A percentile compares a stretch with the other conserved stretches of the same genome.
phyloP scores from a whole-genome alignment of 352 stramenopile species.

The Pythium sukuiense region DNA sequence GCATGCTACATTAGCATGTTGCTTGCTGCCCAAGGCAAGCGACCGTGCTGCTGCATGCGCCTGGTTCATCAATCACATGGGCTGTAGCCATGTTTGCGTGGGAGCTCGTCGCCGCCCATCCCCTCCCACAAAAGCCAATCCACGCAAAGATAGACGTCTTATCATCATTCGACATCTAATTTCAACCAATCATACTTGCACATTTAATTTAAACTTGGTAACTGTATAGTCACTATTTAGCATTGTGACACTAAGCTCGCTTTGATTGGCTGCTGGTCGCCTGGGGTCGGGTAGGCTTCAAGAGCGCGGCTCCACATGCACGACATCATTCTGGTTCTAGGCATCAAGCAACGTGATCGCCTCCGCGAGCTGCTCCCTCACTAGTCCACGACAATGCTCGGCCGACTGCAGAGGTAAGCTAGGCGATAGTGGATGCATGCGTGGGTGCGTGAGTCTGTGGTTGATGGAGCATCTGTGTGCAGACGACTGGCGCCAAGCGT shows the following conservation, averaged over 20 bases:
- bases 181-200: constrained; percentile 12
- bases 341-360: neutral
- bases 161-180: constrained; percentile 20
- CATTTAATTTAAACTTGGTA: constrained; percentile 3
- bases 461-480: neutral
- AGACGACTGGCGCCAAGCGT: constrained; percentile 20
- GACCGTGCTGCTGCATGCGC: too few relatives aligned
- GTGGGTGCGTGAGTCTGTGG: neutral
- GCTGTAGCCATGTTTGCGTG: constrained; percentile 25
- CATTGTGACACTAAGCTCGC: constrained; percentile 3
- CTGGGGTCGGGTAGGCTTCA: neutral
- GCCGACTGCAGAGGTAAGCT: constrained; percentile 20
- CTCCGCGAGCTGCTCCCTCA: neutral
- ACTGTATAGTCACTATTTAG: constrained; percentile 23
- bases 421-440: neutral
- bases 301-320: neutral
- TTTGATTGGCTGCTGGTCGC: constrained; percentile 26
- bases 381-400: constrained; percentile 10
- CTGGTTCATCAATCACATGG: neutral
- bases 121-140: constrained; percentile 20
- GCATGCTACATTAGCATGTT: too few relatives aligned
- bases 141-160: constrained; percentile 20
- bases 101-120: neutral
- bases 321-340: constrained; percentile 33
- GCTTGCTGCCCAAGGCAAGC: too few relatives aligned